phyloP scores from a whole-genome alignment of 257 asterid genomes.

The Cruciata laevipes region DNA sequence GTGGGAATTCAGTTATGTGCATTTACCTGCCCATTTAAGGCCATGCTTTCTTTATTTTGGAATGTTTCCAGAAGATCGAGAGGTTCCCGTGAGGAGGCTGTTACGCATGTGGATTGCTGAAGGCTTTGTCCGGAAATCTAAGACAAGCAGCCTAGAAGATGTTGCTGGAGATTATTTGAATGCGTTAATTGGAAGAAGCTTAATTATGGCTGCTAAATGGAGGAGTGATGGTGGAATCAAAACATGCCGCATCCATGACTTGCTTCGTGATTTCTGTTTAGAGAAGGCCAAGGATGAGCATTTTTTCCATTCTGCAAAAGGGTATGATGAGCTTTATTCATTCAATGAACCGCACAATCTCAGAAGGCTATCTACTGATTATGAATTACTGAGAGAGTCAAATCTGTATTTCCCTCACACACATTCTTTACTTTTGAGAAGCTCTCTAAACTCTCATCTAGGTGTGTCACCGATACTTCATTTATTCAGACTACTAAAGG shows the following conservation, averaged over 20 bases:
- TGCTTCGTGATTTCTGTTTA: background rate
- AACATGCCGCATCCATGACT: background rate
- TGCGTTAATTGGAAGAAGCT: background rate
- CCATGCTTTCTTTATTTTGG: background rate
- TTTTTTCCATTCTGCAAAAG: background rate
- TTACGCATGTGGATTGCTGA: background rate
- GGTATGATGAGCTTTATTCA: background rate
- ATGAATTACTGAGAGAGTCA: no score
- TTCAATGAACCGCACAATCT: background rate
- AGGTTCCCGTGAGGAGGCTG: background rate
- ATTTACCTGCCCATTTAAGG: conserved; percentile 5
- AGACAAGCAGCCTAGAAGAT: background rate
- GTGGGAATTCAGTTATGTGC: conserved; percentile 3
- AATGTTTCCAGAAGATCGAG: background rate
- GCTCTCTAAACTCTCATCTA: no score
- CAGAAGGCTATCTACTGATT: background rate
- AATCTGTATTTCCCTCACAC: no score
- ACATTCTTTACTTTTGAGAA: no score
- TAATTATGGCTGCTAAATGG: background rate
- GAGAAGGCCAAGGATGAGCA: background rate
- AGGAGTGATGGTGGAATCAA: background rate
- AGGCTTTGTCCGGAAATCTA: background rate
- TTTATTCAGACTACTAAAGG: no score
- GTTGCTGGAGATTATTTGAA: background rate
- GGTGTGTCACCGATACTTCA: no score